Evolutionary conservation across 441 rosid species (phyloP).

Genomic region (Flueggea neowawraea): DNA sequence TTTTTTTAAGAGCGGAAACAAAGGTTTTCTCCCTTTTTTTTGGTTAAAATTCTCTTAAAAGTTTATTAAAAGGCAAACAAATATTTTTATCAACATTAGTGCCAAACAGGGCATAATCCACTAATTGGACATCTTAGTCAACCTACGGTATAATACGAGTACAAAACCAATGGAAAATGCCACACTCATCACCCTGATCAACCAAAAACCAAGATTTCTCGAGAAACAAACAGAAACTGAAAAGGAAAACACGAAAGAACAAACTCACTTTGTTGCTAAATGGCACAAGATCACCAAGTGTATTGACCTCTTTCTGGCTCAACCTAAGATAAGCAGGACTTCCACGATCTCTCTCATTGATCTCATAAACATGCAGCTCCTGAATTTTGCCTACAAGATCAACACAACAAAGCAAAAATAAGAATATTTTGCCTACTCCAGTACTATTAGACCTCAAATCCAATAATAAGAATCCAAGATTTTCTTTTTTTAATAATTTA

Average conservation of each 20-base stretch:
- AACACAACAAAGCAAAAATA: background rate
- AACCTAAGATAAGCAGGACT: conserved; percentile 79
- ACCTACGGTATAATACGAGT: too few species aligned
- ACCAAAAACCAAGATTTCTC: conserved; percentile 1
- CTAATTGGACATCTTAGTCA: too few species aligned
- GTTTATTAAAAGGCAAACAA: too few species aligned
- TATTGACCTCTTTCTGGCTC: conserved; percentile 64
- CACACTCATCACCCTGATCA: too few species aligned
- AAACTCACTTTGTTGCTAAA: conserved; percentile 73
- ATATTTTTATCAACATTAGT: too few species aligned
- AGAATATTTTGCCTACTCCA: background rate
- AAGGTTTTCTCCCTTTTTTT: too few species aligned
- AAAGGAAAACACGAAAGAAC: background rate
- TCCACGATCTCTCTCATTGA: conserved; percentile 79
- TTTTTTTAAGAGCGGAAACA: too few species aligned
- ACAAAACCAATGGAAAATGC: too few species aligned
- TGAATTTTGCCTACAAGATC: conserved; percentile 46
- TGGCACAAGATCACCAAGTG: conserved; percentile 92
- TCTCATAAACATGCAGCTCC: conserved; percentile 70
- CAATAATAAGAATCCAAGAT: background rate
- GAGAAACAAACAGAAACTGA: conserved; percentile 7
- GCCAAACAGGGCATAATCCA: too few species aligned
- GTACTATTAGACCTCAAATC: background rate
- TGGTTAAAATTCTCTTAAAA: too few species aligned
- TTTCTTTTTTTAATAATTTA: background rate